Percentiles rank a stretch among this genome's conserved stretches.
Conservation (phyloP, 176 grass and related monocot genomes). For the Phoenix dactylifera region DNA sequence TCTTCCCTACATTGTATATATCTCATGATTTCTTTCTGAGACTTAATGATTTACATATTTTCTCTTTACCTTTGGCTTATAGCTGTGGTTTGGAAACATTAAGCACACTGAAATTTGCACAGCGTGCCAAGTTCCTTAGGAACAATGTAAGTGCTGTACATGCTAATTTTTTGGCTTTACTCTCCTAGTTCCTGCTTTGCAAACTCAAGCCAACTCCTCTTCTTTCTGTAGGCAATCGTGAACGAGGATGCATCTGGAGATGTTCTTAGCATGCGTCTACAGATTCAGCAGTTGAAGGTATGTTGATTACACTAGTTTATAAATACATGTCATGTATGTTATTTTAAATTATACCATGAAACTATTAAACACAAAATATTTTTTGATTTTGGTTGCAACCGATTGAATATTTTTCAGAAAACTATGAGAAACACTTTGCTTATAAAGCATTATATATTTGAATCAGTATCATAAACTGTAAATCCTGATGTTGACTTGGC, state of each 20-base stretch:
- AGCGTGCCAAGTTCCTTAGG: conserved; percentile 89
- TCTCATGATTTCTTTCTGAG: neutral
- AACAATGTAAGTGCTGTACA: conserved; percentile 59
- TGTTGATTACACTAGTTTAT: too few species aligned
- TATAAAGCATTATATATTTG: too few species aligned
- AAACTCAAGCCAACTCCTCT: neutral
- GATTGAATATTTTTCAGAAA: too few species aligned
- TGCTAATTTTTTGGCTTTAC: neutral
- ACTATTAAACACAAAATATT: too few species aligned
- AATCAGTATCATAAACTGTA: too few species aligned
- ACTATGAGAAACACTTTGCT: too few species aligned
- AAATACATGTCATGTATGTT: too few species aligned
- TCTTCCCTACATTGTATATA: neutral
- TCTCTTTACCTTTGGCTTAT: neutral
- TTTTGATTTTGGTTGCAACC: too few species aligned
- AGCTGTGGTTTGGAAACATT: conserved; percentile 88
- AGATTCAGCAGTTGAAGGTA: conserved; percentile 96
- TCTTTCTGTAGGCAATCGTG: conserved; percentile 57
- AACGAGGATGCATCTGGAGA: conserved; percentile 98
- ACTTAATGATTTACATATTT: conserved; percentile 20
- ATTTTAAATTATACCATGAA: too few species aligned
- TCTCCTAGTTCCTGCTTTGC: too few species aligned
- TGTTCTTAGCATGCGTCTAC: conserved; percentile 85
- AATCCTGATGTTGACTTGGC: too few species aligned
- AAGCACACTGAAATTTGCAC: conserved; percentile 96